A percentile compares a stretch with the other conserved stretches of the same genome.
These are phyloP conservation scores for Avena sativa DNA, from an alignment of 176 grass and related monocot genomes.

Conservation along the genomic window DNA sequence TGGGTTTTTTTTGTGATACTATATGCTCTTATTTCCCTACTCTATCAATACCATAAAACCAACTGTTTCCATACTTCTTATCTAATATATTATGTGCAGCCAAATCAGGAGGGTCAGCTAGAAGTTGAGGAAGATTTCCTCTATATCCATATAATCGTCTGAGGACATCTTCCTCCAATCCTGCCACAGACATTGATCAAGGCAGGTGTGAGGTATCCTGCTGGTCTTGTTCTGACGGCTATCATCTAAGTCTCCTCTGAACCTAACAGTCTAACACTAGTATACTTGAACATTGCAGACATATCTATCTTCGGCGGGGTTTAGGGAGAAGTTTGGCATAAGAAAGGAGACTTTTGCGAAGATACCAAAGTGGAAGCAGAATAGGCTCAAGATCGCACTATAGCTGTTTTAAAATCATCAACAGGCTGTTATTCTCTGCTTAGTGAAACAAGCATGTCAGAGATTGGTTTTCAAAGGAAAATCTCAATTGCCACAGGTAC, in stretches of 20 bases:
- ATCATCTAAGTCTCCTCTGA: slow-evolving; percentile 4
- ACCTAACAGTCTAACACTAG: background rate
- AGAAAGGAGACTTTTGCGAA: slow-evolving; percentile 35
- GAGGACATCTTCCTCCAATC: slow-evolving; percentile 53
- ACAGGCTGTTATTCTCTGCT: too few relatives aligned
- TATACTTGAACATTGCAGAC: background rate
- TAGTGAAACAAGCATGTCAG: too few relatives aligned
- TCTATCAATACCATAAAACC: slow-evolving; percentile 25
- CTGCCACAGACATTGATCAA: slow-evolving; percentile 66
- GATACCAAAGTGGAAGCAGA: too few relatives aligned
- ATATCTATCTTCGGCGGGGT: slow-evolving; percentile 56
- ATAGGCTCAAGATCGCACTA: too few relatives aligned
- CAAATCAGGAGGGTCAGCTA: slow-evolving; percentile 71
- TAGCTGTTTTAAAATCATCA: too few relatives aligned
- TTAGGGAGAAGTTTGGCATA: slow-evolving; percentile 86
- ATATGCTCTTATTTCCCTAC: background rate
- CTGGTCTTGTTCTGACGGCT: slow-evolving; percentile 34
- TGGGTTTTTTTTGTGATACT: slow-evolving; percentile 11
- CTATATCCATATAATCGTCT: slow-evolving; percentile 76
- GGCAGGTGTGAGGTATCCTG: slow-evolving; percentile 55
- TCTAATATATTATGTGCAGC: slow-evolving; percentile 45
- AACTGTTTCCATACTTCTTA: slow-evolving; percentile 10
- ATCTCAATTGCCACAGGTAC: too few relatives aligned
- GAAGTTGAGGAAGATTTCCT: slow-evolving; percentile 58
- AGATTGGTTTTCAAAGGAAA: too few relatives aligned